Evolutionary conservation across 2,329 filamentous ascomycete species (phyloP).

Genomic region (Verticillium longisporum): DNA sequence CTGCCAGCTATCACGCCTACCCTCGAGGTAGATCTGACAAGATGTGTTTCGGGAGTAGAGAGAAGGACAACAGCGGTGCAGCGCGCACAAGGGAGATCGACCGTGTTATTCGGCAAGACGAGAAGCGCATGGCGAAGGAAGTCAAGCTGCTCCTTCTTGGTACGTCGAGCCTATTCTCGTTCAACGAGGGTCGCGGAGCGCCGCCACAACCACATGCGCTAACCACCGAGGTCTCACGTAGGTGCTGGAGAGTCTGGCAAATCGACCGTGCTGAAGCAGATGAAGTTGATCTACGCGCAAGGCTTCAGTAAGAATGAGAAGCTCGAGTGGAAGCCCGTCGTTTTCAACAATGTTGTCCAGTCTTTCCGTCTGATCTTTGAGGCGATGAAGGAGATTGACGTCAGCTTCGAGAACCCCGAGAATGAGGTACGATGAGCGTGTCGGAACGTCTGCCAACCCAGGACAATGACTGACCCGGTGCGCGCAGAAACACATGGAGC

Average conservation of each 20-base stretch:
- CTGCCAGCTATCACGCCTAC: not conserved
- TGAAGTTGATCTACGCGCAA: slow-evolving; percentile 94
- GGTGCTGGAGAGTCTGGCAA: slow-evolving; percentile 89
- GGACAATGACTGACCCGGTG: not conserved
- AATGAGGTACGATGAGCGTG: slow-evolving; percentile 57
- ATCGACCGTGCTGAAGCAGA: slow-evolving; percentile 96
- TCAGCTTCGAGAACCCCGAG: slow-evolving; percentile 69
- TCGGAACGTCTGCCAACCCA: not conserved
- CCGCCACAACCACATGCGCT: not conserved
- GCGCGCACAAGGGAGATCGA: slow-evolving; percentile 73
- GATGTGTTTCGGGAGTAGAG: slow-evolving; percentile 61
- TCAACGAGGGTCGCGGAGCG: not conserved
- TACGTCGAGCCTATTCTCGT: slow-evolving; percentile 34
- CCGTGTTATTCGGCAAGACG: slow-evolving; percentile 75
- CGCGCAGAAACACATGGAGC: slow-evolving; percentile 65
- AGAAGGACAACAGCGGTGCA: slow-evolving; percentile 39
- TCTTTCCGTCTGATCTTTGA: slow-evolving; percentile 87
- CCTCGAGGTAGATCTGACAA: slow-evolving; percentile 11
- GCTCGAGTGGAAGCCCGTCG: slow-evolving; percentile 88
- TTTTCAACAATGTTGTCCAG: slow-evolving; percentile 91
- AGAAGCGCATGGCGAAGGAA: slow-evolving; percentile 78
- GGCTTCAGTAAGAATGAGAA: slow-evolving; percentile 87
- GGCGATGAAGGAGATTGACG: slow-evolving; percentile 80
- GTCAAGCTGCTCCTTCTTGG: slow-evolving; percentile 92
- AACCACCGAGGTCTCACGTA: slow-evolving; percentile 27